A percentile compares a stretch with the other conserved stretches of the same genome.
Evolutionary conservation across 2,329 filamentous ascomycete species (phyloP).

Genomic region (Fusarium cyanostomum): DNA sequence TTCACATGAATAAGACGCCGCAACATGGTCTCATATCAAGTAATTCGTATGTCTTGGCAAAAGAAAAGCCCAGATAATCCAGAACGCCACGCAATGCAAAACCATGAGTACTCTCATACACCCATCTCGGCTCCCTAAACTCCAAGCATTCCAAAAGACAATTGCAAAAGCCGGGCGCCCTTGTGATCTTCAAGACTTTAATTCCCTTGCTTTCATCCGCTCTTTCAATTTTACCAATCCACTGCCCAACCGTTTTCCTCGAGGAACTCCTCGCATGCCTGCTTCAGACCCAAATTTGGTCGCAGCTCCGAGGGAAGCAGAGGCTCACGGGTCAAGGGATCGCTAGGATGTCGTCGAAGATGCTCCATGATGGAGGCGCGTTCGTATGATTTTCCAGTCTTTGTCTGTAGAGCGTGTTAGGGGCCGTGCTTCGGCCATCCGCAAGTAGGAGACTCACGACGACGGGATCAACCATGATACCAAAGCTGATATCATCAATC

Average conservation of each 20-base stretch:
- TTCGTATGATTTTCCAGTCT: constrained; percentile 91
- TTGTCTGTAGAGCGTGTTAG: constrained; percentile 63
- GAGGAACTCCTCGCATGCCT: constrained; percentile 87
- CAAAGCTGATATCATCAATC: constrained; percentile 79
- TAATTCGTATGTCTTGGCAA: neutral
- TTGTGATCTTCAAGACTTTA: neutral
- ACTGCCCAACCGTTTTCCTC: constrained; percentile 90
- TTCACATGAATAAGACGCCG: neutral
- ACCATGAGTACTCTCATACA: neutral
- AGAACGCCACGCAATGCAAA: constrained; percentile 26
- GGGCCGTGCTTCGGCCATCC: neutral
- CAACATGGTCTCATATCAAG: neutral
- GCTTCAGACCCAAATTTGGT: constrained; percentile 82
- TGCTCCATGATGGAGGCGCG: constrained; percentile 87
- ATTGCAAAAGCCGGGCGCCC: neutral
- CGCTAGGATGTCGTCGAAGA: constrained; percentile 75
- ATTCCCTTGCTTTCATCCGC: neutral
- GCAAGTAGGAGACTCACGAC: constrained; percentile 52
- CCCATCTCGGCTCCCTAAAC: constrained; percentile 4
- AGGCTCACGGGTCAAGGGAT: constrained; percentile 85
- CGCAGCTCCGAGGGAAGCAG: constrained; percentile 75
- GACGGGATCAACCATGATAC: constrained; percentile 77
- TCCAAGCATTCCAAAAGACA: constrained; percentile 11
- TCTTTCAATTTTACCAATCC: constrained; percentile 71
- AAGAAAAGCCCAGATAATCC: neutral